Evolutionary conservation across 371 early-diverging fungal genomes (phyloP).

Genomic region (Rhizopus stolonifer): DNA sequence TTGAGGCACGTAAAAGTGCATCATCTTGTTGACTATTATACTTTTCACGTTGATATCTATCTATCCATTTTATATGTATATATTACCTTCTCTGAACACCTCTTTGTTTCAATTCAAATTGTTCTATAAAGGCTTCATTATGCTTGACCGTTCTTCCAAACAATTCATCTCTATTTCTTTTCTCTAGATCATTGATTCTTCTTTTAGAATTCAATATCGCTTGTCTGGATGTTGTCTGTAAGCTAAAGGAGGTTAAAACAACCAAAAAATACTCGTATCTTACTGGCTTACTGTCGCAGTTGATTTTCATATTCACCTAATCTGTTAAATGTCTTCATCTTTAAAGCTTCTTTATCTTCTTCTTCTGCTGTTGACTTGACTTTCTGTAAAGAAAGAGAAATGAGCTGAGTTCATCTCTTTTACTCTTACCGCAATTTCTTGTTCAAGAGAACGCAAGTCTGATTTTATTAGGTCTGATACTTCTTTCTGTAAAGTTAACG

Average conservation of each 20-base stretch:
- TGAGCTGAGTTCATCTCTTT: not conserved
- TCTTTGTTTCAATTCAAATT: conserved; percentile 41
- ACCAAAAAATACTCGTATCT: not conserved
- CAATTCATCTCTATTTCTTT: conserved; percentile 56
- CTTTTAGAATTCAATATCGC: conserved; percentile 60
- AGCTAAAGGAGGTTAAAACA: conserved; percentile 23
- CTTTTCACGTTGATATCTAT: too few species aligned
- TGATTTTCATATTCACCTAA: conserved; percentile 60
- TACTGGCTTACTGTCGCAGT: conserved; percentile 50
- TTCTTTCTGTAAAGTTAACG: conserved; percentile 33
- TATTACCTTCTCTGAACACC: conserved; percentile 33
- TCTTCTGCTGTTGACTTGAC: conserved; percentile 58
- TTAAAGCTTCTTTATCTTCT: conserved; percentile 56
- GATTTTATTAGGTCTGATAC: conserved; percentile 24
- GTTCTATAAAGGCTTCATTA: conserved; percentile 37
- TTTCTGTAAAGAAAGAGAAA: conserved; percentile 32
- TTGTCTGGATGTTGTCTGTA: conserved; percentile 53
- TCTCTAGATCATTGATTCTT: conserved; percentile 54
- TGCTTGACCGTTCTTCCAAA: conserved; percentile 36
- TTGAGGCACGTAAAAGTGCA: conserved; percentile 46
- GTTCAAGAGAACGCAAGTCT: conserved; percentile 27
- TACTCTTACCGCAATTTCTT: conserved; percentile 30
- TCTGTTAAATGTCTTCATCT: conserved; percentile 41
- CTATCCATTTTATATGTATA: not conserved
- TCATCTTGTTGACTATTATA: conserved; percentile 38